Base-by-base conservation (phyloP, 331 rosid genomes). In the Erythrophleum ivorense region DNA sequence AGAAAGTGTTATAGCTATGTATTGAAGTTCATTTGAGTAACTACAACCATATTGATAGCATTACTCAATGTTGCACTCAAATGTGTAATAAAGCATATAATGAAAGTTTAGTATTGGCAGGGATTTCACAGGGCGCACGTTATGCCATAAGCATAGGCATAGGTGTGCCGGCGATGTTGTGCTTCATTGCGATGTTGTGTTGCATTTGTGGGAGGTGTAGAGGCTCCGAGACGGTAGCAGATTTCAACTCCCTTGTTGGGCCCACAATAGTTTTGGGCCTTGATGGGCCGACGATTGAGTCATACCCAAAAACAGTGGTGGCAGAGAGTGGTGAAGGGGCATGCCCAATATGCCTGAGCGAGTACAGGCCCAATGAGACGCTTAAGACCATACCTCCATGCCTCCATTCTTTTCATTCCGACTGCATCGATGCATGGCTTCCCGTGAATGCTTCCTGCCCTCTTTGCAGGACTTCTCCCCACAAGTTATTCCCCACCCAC, bases 381-480 rank as follows among this genome's bases (percentile, higher is more conserved):
- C 79, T 93, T 3, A 93, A 86, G 88, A 89, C 72, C 54, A 88
- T 93, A 68, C 97, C 94, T 0, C 81, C 87, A 38, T 93, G 97
- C 74, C 86, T 58, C 43, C 97, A 93, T 81, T 91, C 91, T 83
- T 93, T 93, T 80, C 97, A 91, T 75, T 81, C 89, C 15, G 64
- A 76, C 19, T 89, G 90, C 80, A 75, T 89, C 36, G 87, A 89
- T 71, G 87, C 66, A 43, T 89, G 88, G 92, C 96, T 92, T 67
- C 79, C 74, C 7, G 4, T 89, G 71, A 87, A 89, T 18, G 90
- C 95, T 0, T 85, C 97, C 0, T 91, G 96, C 75, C 97, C 90
- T 0, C 83, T 87, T 49, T 92, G 97, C 80, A 67, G 94, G 70
- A 91, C 87, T 46, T 85, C 88, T 69, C 92, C 92, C 9, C 1